Evolutionary conservation across 2,329 filamentous ascomycete species (phyloP), one percentile per base, ranked within the genome.

Genomic region (Ophiocordyceps unilateralis): DNA sequence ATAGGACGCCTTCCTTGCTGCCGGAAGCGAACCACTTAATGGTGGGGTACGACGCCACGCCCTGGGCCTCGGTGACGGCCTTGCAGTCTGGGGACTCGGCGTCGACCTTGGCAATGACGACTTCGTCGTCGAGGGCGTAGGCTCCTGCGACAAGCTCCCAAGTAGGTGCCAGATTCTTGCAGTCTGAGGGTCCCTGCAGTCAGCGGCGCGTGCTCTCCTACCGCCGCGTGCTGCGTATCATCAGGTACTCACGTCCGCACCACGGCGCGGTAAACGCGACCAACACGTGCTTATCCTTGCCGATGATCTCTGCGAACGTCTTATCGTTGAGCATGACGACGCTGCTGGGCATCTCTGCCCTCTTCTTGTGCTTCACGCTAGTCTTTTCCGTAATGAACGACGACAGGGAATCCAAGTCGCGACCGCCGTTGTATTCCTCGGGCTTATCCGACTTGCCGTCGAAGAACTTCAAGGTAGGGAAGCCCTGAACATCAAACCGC

Each of bases 181-280:
- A 98, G 76, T 98, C 91, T 95, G 32, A 8, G 15, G 11, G 17
- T 15, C 17, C 39, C 17, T 15, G 36, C 28, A 21, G 44, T 44
- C 39, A 47, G 43, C 26, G 22, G 20, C 20, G 17, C 39, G 14
- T 20, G 7, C 32, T 36, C 32, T 36, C 32, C 32, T 19, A 19
- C 26, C 22, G 11, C 20, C 4, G 12, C 15, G 15, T n/a, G 23
- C 9, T 12, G 17, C 30, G 17, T 23, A 17, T 20, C 32, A 7
- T 19, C 7, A 19, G 15, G 32, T 41, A 83, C 87, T 66, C 76
- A 96, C 91, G 89, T 62, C 89, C 89, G 65, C 91, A 98, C 91
- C 89, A 96, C 43, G 91, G 88, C 43, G 91, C 89, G 53, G 93
- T 98, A 64, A 98, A 98, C 39, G 93, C 88, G 59, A 98, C 88